These are phyloP conservation scores for Bipolaris zeicola DNA, from an alignment of 2,329 filamentous ascomycete species.

Conservation along the genomic window DNA sequence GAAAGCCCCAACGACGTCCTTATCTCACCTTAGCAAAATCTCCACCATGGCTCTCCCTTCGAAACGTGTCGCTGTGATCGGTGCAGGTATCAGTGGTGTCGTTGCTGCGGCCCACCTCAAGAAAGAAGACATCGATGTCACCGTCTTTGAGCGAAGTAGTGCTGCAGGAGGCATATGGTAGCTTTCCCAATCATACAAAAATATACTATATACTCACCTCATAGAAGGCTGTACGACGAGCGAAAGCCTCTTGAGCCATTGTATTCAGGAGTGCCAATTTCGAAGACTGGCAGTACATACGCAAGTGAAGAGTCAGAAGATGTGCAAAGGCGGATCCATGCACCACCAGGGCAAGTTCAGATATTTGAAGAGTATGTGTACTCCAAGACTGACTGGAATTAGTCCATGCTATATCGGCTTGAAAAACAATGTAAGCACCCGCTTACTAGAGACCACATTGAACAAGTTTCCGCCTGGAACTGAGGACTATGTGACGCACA, in stretches of 20 bases:
- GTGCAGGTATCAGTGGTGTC: conserved; percentile 47
- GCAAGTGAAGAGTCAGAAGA: conserved; percentile 14
- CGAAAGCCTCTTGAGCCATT: conserved; percentile 54
- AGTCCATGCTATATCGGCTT: conserved; percentile 61
- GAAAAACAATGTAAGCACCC: conserved; percentile 60
- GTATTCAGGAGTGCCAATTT: conserved; percentile 49
- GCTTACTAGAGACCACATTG: conserved; percentile 56
- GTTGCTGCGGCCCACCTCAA: conserved; percentile 44
- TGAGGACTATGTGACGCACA: conserved; percentile 63
- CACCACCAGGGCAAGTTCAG: conserved; percentile 56
- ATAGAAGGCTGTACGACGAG: conserved; percentile 56
- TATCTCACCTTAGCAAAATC: neutral
- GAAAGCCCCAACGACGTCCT: neutral
- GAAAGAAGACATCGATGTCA: conserved; percentile 52
- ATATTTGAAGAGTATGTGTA: neutral
- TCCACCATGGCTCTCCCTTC: conserved; percentile 21
- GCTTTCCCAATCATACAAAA: neutral
- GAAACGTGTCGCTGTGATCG: conserved; percentile 42
- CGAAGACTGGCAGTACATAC: conserved; percentile 26
- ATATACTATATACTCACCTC: neutral
- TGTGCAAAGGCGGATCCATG: conserved; percentile 44
- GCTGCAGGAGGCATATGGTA: conserved; percentile 64
- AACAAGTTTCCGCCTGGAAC: conserved; percentile 65
- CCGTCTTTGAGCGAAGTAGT: conserved; percentile 60
- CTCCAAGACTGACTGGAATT: conserved; percentile 10